phyloP scores from a whole-genome alignment of 1,284 basidiomycete genomes.

The Cutaneotrichosporon sp. region DNA sequence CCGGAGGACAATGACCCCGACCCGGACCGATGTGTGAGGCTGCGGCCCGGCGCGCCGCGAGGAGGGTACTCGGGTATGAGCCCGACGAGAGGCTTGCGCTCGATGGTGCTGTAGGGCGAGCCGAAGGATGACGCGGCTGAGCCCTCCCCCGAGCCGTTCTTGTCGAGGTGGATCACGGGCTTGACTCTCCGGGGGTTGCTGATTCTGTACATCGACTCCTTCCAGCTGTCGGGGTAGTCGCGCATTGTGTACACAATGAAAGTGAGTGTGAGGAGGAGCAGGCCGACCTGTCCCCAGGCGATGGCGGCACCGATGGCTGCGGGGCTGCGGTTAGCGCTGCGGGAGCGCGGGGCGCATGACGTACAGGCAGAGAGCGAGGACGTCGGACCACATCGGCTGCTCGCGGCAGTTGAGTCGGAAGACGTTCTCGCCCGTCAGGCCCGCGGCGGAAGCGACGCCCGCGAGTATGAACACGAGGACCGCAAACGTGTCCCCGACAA shows the following conservation, averaged over 20 bases:
- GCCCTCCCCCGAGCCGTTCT: not conserved
- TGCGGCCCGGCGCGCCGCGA: not conserved
- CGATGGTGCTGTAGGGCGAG: not conserved
- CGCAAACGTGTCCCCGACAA: not conserved
- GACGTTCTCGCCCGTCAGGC: constrained; percentile 4
- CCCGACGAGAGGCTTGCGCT: not conserved
- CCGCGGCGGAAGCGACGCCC: not conserved
- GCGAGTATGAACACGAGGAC: not conserved
- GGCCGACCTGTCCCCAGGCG: not conserved
- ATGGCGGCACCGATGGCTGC: not conserved
- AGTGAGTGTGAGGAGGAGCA: constrained; percentile 1
- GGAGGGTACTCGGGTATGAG: not conserved
- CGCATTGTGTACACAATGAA: not conserved
- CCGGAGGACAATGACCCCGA: not conserved
- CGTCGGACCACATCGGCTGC: constrained; percentile 6
- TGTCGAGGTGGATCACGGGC: not conserved
- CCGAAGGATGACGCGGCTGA: constrained; percentile 1
- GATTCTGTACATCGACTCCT: not conserved
- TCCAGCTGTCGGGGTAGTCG: constrained; percentile 1
- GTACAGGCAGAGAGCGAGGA: constrained; percentile 4
- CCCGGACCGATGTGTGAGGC: not conserved
- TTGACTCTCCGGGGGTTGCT: not conserved
- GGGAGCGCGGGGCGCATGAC: not conserved
- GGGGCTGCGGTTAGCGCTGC: constrained; percentile 1
- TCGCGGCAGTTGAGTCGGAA: constrained; percentile 4